Evolutionary conservation across 164 flowering plant genomes (phyloP), one percentile per base, ranked within the genome.

Genomic region (Macadamia tetraphylla): DNA sequence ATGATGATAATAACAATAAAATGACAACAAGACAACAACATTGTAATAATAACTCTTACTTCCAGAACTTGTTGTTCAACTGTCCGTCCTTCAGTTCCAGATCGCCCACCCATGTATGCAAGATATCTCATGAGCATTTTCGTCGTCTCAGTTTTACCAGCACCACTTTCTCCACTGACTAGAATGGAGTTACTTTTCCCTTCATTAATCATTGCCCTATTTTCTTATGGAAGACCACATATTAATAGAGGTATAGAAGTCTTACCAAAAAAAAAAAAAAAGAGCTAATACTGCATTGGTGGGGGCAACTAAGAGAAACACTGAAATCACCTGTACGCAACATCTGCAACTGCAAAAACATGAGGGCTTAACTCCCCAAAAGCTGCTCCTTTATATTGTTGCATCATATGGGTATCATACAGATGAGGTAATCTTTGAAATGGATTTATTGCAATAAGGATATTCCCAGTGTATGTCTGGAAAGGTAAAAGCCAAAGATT

Each of bases 101-200:
- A 81, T 58, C 97, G 87, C 60, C 99, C 99, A 62, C 98, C 99
- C 75, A 94, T 78, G 71, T 84, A 77, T 60, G 99, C 99, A 81
- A 94, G 98, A 76, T 94, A 94, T 65, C 92, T 80, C 99, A 94
- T 94, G 60, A 94, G 92, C 99, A 89, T 90, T 82, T 94, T 94
- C 67, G 99, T 94, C 13, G 99, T 94, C 81, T 94, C 99, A 51
- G 99, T 94, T 79, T 94, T 94, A 75, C 98, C 99, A 74, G 98
- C 99, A 74, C 99, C 99, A 87, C 99, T 92, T 78, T 94, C 99
- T 77, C 99, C 99, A 84, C 99, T 94, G 53, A 94, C 99, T 56
- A 94, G 81, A 80, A 94, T 92, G 44, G 99, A 92, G 76, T 94
- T 92, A 84, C 98, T 92, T 77, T 91, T 92, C 56, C 98, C 97